Conservation (phyloP, 2,329 filamentous ascomycete genomes). For the Colletotrichum sp. region DNA sequence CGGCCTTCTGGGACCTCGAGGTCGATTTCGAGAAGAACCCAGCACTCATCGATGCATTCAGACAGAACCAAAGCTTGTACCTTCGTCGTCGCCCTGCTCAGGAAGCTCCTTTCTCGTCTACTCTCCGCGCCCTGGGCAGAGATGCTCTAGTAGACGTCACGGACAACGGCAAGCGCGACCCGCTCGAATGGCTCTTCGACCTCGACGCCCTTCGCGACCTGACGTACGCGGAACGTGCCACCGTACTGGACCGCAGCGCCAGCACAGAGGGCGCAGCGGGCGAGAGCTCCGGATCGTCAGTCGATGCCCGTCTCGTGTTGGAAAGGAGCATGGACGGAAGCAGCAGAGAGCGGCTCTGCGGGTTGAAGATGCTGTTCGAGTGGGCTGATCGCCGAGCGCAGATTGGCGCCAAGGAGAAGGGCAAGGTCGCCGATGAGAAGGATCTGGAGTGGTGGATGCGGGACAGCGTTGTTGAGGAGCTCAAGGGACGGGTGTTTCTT, state of each 20-base stretch:
- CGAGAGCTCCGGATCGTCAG: slow-evolving; percentile 43
- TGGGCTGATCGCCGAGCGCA: slow-evolving; percentile 55
- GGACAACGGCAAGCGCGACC: slow-evolving; percentile 36
- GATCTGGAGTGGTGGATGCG: slow-evolving; percentile 58
- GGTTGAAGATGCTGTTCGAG: slow-evolving; percentile 58
- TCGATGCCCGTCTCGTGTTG: slow-evolving; percentile 77
- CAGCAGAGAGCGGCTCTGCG: slow-evolving; percentile 47
- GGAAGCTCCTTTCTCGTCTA: slow-evolving; percentile 74
- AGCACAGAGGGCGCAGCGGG: slow-evolving; percentile 53
- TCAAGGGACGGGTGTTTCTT: slow-evolving; percentile 62
- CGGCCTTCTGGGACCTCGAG: slow-evolving; percentile 80
- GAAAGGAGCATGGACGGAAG: slow-evolving; percentile 51
- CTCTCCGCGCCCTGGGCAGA: slow-evolving; percentile 72
- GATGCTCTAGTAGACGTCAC: slow-evolving; percentile 27
- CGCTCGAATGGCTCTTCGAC: slow-evolving; percentile 78
- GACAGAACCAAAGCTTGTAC: slow-evolving; percentile 72
- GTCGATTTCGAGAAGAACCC: slow-evolving; percentile 74
- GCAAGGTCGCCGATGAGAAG: slow-evolving; percentile 24
- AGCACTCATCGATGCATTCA: slow-evolving; percentile 67
- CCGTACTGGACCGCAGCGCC: slow-evolving; percentile 60
- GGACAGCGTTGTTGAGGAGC: slow-evolving; percentile 57
- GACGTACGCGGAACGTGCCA: slow-evolving; percentile 70
- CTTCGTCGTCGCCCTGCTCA: slow-evolving; percentile 73
- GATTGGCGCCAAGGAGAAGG: slow-evolving; percentile 27
- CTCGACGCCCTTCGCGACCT: slow-evolving; percentile 59